phyloP scores from a whole-genome alignment of 1,139 yeast genomes.

The Candida labiduridarum region DNA sequence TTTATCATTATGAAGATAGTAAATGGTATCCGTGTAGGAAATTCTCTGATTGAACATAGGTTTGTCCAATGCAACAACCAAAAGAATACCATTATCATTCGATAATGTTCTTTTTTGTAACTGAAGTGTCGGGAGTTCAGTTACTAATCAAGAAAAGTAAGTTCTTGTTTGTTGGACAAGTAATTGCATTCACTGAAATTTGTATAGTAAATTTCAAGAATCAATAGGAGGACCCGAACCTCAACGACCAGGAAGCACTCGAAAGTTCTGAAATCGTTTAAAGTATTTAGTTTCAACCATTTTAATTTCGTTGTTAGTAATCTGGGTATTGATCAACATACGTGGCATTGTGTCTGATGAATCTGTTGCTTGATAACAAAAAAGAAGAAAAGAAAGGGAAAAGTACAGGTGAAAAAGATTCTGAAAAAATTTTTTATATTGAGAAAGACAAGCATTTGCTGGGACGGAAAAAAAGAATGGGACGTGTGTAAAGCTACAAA shows the following conservation, averaged over 20 bases:
- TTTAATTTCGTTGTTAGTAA: conserved; percentile 11
- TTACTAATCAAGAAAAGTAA: conserved; percentile 32
- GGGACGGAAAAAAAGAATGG: background rate
- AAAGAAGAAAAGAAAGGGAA: conserved; percentile 5
- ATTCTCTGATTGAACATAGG: background rate
- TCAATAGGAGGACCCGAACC: conserved; percentile 75
- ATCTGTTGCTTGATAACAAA: conserved; percentile 11
- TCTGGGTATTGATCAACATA: conserved; percentile 34
- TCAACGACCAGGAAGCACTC: conserved; percentile 30
- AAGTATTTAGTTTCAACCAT: conserved; percentile 6
- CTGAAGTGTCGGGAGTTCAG: conserved; percentile 93
- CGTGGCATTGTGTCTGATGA: conserved; percentile 51
- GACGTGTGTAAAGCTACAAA: conserved; percentile 6
- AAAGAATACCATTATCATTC: background rate
- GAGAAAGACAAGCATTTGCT: background rate
- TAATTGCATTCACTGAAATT: conserved; percentile 23
- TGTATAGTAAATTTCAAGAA: conserved; percentile 11
- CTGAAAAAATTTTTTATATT: conserved; percentile 10
- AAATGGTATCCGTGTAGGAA: too few relatives aligned
- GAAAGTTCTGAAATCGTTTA: conserved; percentile 19
- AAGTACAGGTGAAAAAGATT: conserved; percentile 12
- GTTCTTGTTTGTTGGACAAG: conserved; percentile 10
- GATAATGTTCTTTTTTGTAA: conserved; percentile 30
- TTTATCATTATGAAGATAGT: too few relatives aligned
- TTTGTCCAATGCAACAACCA: background rate